Base-by-base conservation (phyloP, 2,329 filamentous ascomycete genomes). In the Cladosporium cucumerinum region DNA sequence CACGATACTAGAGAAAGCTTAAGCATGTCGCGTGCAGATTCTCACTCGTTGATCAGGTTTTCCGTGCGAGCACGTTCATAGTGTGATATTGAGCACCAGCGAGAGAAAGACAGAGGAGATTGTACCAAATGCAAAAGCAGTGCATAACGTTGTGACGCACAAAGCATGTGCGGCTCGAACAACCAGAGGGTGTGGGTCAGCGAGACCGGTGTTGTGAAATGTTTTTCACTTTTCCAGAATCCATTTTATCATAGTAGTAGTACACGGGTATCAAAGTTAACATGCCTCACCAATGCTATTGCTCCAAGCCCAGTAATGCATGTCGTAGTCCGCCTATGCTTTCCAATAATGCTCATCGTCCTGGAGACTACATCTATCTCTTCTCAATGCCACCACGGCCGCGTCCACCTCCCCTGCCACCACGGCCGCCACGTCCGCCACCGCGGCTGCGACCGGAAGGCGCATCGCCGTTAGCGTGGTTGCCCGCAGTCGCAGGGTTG, bases 341-440 rank as follows among this genome's bases (percentile, higher is more conserved):
- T 7, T 61, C 26, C 59, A 23, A 34, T 14, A 43, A 54, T 26
- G 12, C 25, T 51, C 28, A 12, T 46, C 11, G 28, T 25, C 16
- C n/a, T n/a, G n/a, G n/a, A n/a, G n/a, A n/a, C n/a, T n/a, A n/a
- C n/a, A n/a, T 28, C 23, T 34, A 61, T 8, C 64, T 43, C 57
- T 61, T 64, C 21, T 59, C 60, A 51, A 62, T 63, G 36, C 67
- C 67, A 12, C 65, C 57, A 21, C 66, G 63, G 23, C 64, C 66
- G 7, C 61, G 30, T 46, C 64, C 64, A 11, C 66, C 64, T 7
- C 66, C 57, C 7, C 66, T 59, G 21, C 65, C 67, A 8, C 66
- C 57, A 43, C 63, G 57, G n/a, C 65, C 59, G n/a, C 62, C 62
- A 23, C 62, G 54, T 51, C 48, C 57, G n/a, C 62, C 54, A 12